These are phyloP conservation scores for Schizophyllum commune DNA, from an alignment of 1,284 basidiomycete species.

Conservation along the genomic window DNA sequence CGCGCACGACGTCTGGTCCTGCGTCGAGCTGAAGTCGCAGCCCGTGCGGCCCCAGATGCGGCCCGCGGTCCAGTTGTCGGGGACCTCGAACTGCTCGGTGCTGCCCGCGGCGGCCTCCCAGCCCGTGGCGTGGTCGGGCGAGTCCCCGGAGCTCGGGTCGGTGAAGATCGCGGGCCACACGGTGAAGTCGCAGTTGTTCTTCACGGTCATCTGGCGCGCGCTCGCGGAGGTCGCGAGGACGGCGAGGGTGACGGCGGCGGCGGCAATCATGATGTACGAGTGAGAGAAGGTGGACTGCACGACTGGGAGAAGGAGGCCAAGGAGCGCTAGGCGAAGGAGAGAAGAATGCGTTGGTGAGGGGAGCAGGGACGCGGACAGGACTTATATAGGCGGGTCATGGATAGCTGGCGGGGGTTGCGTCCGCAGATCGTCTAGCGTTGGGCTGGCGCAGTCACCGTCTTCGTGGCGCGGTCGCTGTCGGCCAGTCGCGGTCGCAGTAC, in stretches of 20 bases:
- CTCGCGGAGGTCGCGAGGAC: not conserved
- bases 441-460: not conserved
- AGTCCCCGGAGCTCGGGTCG: not conserved
- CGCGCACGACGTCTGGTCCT: conserved; percentile 1
- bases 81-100: conserved; percentile 2
- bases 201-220: conserved; percentile 6
- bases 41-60: conserved; percentile 4
- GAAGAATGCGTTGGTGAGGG: not conserved
- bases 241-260: not conserved
- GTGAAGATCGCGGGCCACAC: conserved; percentile 6
- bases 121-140: conserved; percentile 1
- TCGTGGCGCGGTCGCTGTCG: too few species aligned
- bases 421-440: not conserved
- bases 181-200: conserved; percentile 5
- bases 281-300: not conserved
- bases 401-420: not conserved
- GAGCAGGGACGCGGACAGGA: not conserved
- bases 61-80: conserved; percentile 6
- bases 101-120: conserved; percentile 5
- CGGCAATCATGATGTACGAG: not conserved
- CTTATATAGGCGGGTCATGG: not conserved
- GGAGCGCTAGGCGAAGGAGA: not conserved
- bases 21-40: conserved; percentile 4
- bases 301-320: too few species aligned
- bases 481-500: too few species aligned